phyloP scores from a whole-genome alignment of 2,329 filamentous ascomycete genomes.

The Cephalotrichum gorgonifer region DNA sequence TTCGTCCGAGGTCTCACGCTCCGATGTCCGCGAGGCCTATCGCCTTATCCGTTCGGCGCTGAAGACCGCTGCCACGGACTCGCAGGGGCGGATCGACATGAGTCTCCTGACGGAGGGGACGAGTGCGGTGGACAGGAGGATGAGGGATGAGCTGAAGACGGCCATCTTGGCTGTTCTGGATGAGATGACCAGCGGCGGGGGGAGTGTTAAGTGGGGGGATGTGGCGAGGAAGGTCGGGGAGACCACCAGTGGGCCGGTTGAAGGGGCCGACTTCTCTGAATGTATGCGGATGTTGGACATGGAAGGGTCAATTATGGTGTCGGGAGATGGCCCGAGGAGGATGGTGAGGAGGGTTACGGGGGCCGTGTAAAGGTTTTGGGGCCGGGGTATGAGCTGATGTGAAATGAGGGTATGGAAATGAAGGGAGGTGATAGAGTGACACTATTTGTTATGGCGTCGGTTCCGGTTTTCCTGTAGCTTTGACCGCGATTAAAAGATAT shows the following conservation, averaged over 20 bases:
- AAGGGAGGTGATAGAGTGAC: not conserved
- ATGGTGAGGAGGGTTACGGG: constrained; percentile 66
- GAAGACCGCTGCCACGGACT: constrained; percentile 94
- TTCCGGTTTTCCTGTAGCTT: not conserved
- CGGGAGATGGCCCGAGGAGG: constrained; percentile 76
- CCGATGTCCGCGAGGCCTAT: constrained; percentile 83
- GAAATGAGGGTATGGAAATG: not conserved
- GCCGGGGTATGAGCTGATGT: not conserved
- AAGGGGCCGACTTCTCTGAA: constrained; percentile 73
- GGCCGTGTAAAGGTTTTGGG: constrained; percentile 26
- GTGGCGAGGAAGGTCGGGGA: constrained; percentile 65
- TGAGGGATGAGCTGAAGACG: constrained; percentile 66
- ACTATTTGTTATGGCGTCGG: not conserved
- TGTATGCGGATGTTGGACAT: constrained; percentile 70
- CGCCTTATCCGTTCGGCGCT: constrained; percentile 87
- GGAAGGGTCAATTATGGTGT: constrained; percentile 71
- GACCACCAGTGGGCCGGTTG: constrained; percentile 58
- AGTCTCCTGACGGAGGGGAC: constrained; percentile 90
- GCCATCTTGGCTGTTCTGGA: constrained; percentile 68
- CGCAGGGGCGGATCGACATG: constrained; percentile 93
- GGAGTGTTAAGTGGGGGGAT: constrained; percentile 67
- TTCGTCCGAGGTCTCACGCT: constrained; percentile 59
- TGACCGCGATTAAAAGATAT: not conserved
- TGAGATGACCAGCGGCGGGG: constrained; percentile 61
- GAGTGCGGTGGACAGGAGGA: constrained; percentile 72